phyloP scores from a whole-genome alignment of 805 yeast species.

The Wickerhamomyces alni region DNA sequence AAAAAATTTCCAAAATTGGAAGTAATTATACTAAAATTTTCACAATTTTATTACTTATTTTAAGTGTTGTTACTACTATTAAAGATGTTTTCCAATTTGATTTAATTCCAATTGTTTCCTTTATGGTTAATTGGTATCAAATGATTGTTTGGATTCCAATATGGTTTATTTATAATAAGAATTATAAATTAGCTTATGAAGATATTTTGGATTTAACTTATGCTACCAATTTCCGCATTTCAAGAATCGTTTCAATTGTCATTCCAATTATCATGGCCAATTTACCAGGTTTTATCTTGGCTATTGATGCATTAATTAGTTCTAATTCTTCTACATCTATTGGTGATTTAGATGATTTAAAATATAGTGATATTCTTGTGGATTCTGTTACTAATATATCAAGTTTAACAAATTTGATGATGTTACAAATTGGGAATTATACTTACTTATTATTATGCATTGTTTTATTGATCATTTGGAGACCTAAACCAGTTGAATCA shows the following conservation, averaged over 20 bases:
- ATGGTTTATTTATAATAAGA: neutral
- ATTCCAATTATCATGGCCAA: neutral
- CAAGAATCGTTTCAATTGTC: neutral
- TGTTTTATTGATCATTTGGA: neutral
- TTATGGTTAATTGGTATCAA: too few relatives aligned
- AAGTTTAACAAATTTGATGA: neutral
- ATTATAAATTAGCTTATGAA: neutral
- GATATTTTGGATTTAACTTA: neutral
- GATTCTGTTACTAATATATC: too few relatives aligned
- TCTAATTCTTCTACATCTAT: too few relatives aligned
- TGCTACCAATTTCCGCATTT: neutral
- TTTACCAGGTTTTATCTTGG: neutral
- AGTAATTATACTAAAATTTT: too few relatives aligned
- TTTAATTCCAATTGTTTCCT: too few relatives aligned
- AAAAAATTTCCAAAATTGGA: too few relatives aligned
- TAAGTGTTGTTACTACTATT: too few relatives aligned
- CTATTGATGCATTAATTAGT: too few relatives aligned
- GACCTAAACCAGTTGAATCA: neutral
- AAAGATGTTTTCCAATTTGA: too few relatives aligned
- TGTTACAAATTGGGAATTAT: neutral
- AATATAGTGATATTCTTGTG: too few relatives aligned
- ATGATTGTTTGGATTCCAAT: constrained; percentile 1
- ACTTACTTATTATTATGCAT: neutral
- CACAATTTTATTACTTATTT: neutral
- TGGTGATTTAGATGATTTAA: too few relatives aligned